These are phyloP conservation scores for Colletotrichum sp. DNA, from an alignment of 2,329 filamentous ascomycete genomes.

Conservation along the genomic window DNA sequence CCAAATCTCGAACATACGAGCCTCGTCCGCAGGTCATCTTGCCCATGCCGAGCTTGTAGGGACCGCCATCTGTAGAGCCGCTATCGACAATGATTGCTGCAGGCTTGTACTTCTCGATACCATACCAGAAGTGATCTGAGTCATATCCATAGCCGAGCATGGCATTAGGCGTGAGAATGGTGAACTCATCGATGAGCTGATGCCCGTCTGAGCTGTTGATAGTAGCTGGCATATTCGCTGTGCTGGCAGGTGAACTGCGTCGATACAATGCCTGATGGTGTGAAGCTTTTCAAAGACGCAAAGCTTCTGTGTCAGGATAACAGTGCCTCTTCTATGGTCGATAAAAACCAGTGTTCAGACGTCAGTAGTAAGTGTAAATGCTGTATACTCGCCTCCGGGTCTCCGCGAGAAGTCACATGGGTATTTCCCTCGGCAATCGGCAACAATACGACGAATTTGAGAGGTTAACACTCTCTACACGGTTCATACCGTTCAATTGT, in stretches of 20 bases:
- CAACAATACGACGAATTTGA: not conserved
- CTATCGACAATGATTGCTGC: slow-evolving; percentile 39
- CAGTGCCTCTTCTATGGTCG: not conserved
- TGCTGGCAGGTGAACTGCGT: not conserved
- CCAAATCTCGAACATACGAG: slow-evolving; percentile 47
- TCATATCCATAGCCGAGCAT: slow-evolving; percentile 56
- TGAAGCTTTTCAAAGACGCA: not conserved
- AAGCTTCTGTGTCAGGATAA: not conserved
- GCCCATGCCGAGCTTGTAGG: slow-evolving; percentile 44
- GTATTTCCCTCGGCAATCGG: not conserved
- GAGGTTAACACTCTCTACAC: not conserved
- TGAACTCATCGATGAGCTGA: not conserved
- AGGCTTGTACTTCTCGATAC: slow-evolving; percentile 33
- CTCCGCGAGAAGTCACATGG: not conserved
- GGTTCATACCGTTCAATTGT: not conserved
- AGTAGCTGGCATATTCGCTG: not conserved
- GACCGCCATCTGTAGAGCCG: slow-evolving; percentile 40
- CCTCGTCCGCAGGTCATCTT: slow-evolving; percentile 42
- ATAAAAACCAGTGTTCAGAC: not conserved
- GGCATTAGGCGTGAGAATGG: slow-evolving; percentile 48
- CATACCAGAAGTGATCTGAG: slow-evolving; percentile 29
- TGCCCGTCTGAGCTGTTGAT: not conserved
- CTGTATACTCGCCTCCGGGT: not conserved
- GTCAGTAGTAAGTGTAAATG: not conserved
- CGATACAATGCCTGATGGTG: not conserved